Evolutionary conservation across 352 stramenopile genomes (phyloP).

Genomic region (Paralagenidium karlingii): DNA sequence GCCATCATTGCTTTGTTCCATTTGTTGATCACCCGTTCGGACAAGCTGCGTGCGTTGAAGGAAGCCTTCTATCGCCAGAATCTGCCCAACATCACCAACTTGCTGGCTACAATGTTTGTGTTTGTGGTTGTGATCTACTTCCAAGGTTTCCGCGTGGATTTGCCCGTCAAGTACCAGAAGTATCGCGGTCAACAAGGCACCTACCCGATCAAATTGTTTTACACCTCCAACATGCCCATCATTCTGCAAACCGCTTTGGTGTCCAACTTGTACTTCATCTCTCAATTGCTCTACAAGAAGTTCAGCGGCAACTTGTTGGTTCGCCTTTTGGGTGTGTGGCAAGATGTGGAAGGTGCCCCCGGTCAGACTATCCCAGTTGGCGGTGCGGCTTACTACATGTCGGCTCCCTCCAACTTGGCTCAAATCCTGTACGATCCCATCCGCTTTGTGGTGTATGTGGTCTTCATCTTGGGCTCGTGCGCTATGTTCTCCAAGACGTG

Average conservation of each 20-base stretch:
- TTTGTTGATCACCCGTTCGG: conserved; percentile 94
- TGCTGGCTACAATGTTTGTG: conserved; percentile 97
- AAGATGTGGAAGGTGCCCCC: conserved; percentile 90
- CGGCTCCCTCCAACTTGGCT: conserved; percentile 87
- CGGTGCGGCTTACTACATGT: conserved; percentile 98
- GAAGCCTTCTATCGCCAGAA: conserved; percentile 99
- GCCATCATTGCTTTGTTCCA: conserved; percentile 99
- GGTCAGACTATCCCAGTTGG: conserved; percentile 95
- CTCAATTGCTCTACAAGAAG: conserved; percentile 98
- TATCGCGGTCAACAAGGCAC: conserved; percentile 97
- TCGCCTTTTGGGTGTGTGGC: conserved; percentile 95
- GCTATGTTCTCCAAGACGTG: conserved; percentile 99
- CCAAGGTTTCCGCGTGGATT: conserved; percentile 92
- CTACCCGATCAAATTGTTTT: conserved; percentile 99
- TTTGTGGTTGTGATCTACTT: conserved; percentile 99
- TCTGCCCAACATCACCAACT: conserved; percentile 98
- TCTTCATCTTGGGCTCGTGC: conserved; percentile 98
- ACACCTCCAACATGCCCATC: conserved; percentile 99
- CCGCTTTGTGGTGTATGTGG: conserved; percentile 97
- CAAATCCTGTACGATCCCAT: conserved; percentile 98
- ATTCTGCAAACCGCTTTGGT: conserved; percentile 98
- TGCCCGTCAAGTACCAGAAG: conserved; percentile 97
- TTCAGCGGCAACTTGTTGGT: conserved; percentile 98
- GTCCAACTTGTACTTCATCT: conserved; percentile 99
- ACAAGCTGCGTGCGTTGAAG: conserved; percentile 96